These are phyloP conservation scores for Grosmannia huntii DNA, from an alignment of 2,329 filamentous ascomycete species.

Conservation along the genomic window DNA sequence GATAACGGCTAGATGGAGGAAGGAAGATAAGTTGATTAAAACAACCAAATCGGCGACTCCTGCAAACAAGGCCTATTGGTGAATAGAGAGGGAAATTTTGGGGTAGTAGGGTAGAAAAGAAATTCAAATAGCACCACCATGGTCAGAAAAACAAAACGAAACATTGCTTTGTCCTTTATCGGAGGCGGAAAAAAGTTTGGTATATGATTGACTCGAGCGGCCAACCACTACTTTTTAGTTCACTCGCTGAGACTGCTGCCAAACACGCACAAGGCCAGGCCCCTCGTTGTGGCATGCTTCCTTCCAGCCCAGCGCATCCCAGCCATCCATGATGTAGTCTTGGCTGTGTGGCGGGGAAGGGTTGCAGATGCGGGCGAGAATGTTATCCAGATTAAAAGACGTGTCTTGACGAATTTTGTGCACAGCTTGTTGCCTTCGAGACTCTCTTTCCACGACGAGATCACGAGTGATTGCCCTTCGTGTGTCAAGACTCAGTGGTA, in stretches of 20 bases:
- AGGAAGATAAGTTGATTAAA: not conserved
- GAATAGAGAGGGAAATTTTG: too few relatives aligned
- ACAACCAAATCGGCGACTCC: not conserved
- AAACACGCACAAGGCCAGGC: slow-evolving; percentile 4
- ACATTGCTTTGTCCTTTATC: too few relatives aligned
- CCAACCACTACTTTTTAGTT: not conserved
- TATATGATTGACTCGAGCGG: too few relatives aligned
- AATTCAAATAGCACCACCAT: not conserved
- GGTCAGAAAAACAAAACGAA: too few relatives aligned
- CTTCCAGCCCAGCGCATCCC: slow-evolving; percentile 13
- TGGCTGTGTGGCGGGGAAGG: slow-evolving; percentile 2
- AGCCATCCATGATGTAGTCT: slow-evolving; percentile 6
- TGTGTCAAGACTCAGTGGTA: not conserved
- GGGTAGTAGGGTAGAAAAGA: too few relatives aligned
- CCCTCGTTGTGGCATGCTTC: slow-evolving; percentile 5
- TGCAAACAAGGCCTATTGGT: not conserved
- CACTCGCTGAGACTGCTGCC: slow-evolving; percentile 3
- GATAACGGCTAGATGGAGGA: not conserved
- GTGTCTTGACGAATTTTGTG: slow-evolving; percentile 14
- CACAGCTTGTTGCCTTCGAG: slow-evolving; percentile 33
- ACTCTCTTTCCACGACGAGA: slow-evolving; percentile 45
- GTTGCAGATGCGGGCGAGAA: slow-evolving; percentile 6
- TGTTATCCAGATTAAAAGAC: slow-evolving; percentile 4
- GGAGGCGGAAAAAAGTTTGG: too few relatives aligned
- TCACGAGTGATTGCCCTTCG: slow-evolving; percentile 15